A percentile compares a stretch with the other conserved stretches of the same genome.
Conservation (phyloP, 495 filamentous ascomycete genomes). For the Aspergillus indologenus region DNA sequence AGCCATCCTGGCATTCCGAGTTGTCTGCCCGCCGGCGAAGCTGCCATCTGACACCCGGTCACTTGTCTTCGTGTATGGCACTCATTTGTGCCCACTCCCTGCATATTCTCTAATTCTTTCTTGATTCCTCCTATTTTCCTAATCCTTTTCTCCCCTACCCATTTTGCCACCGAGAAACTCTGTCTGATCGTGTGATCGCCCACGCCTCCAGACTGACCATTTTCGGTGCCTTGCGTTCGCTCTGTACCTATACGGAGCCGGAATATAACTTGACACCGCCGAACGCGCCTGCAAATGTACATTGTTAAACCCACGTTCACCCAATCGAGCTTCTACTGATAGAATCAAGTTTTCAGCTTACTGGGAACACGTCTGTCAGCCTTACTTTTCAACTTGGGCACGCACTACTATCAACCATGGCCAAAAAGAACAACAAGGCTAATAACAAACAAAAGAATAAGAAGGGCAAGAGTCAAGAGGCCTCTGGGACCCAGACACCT, state of each 20-base stretch:
- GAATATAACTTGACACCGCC: slow-evolving; percentile 37
- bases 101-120: slow-evolving; percentile 23
- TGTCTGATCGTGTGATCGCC: slow-evolving; percentile 17
- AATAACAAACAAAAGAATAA: slow-evolving; percentile 40
- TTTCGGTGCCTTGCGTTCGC: slow-evolving; percentile 19
- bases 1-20: slow-evolving; percentile 25
- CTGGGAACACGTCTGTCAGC: slow-evolving; percentile 45
- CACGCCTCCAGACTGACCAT: slow-evolving; percentile 9
- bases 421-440: slow-evolving; percentile 37
- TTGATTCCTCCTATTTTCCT: slow-evolving; percentile 13
- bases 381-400: slow-evolving; percentile 31
- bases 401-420: slow-evolving; percentile 36
- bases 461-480: slow-evolving; percentile 38
- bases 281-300: slow-evolving; percentile 37
- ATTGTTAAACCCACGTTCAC: slow-evolving; percentile 30
- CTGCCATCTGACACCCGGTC: slow-evolving; percentile 21
- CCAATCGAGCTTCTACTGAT: slow-evolving; percentile 35
- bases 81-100: slow-evolving; percentile 34
- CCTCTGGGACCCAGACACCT: slow-evolving; percentile 31
- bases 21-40: slow-evolving; percentile 23
- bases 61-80: slow-evolving; percentile 35
- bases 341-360: slow-evolving; percentile 25
- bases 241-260: slow-evolving; percentile 26
- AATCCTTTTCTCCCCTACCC: slow-evolving; percentile 9
- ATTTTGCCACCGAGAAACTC: slow-evolving; percentile 6